These are phyloP conservation scores for Nepenthes mirabilis DNA, from an alignment of 148 eudicot genomes.

Conservation along the genomic window DNA sequence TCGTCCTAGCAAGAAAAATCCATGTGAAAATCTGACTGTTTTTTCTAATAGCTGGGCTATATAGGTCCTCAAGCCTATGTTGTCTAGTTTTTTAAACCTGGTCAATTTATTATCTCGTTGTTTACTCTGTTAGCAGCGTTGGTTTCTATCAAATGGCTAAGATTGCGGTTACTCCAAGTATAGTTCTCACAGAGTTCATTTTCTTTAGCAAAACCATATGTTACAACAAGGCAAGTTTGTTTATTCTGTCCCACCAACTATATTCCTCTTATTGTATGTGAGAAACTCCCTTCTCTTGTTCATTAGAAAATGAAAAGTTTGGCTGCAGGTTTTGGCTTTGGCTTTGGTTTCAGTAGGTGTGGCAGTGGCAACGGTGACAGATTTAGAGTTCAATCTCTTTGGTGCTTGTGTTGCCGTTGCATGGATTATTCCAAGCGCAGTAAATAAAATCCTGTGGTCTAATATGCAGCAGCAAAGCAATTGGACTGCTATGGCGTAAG, in stretches of 20 bases:
- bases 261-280: neutral
- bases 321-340: conserved; percentile 56
- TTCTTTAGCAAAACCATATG: conserved; percentile 53
- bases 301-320: neutral
- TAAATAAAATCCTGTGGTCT: conserved; percentile 85
- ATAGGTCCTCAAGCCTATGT: no score
- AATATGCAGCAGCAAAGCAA: conserved; percentile 71
- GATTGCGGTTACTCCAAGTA: conserved; percentile 93
- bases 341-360: conserved; percentile 66
- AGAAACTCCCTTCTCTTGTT: neutral
- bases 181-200: conserved; percentile 70
- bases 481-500: conserved; percentile 96
- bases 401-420: conserved; percentile 76
- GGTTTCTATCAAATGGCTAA: conserved; percentile 99
- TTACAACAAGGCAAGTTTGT: conserved; percentile 35
- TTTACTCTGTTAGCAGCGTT: conserved; percentile 41
- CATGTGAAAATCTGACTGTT: no score
- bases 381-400: conserved; percentile 64
- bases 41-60: no score
- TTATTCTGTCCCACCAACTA: neutral
- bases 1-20: no score
- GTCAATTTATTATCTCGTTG: neutral
- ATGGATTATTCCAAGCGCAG: conserved; percentile 84
- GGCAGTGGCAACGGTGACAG: conserved; percentile 88
- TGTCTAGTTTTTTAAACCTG: no score